phyloP scores from a whole-genome alignment of 2,329 filamentous ascomycete species.

The Trichoderma sp. region DNA sequence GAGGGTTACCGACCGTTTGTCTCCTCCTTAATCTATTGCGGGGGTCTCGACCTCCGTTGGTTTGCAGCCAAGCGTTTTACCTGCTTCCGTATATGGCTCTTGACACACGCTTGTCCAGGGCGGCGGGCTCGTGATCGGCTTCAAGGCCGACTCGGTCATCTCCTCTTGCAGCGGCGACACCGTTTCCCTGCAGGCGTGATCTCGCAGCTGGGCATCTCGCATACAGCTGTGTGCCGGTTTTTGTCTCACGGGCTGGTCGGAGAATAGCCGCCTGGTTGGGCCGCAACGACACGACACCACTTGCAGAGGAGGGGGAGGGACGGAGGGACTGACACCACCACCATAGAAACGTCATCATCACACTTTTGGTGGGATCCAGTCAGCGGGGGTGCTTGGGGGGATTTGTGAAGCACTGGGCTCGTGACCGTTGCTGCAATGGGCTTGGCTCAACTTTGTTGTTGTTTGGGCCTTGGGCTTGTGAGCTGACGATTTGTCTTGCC shows the following conservation, averaged over 20 bases:
- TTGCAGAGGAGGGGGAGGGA: neutral
- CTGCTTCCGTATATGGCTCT: conserved; percentile 5
- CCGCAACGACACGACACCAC: neutral
- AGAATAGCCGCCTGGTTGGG: conserved; percentile 13
- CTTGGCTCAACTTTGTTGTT: neutral
- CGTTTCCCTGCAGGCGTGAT: conserved; percentile 17
- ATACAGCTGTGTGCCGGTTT: neutral
- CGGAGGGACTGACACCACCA: neutral
- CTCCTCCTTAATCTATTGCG: conserved; percentile 18
- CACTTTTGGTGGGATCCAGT: neutral
- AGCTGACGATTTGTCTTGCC: neutral
- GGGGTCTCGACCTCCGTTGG: conserved; percentile 1
- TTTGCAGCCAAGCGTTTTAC: conserved; percentile 16
- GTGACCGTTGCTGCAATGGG: neutral
- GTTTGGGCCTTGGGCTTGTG: neutral
- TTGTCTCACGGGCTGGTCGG: conserved; percentile 13
- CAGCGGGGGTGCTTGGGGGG: neutral
- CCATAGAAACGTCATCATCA: neutral
- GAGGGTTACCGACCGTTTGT: conserved; percentile 6
- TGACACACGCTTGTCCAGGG: conserved; percentile 17
- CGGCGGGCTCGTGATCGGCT: conserved; percentile 17
- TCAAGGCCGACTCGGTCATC: conserved; percentile 19
- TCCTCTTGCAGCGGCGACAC: conserved; percentile 19
- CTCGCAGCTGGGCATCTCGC: conserved; percentile 16
- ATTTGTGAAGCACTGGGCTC: conserved; percentile 8